Evolutionary conservation across 2,329 filamentous ascomycete genomes (phyloP), one percentile per base, ranked within the genome.

Genomic region (Chrysoporthe cubensis): DNA sequence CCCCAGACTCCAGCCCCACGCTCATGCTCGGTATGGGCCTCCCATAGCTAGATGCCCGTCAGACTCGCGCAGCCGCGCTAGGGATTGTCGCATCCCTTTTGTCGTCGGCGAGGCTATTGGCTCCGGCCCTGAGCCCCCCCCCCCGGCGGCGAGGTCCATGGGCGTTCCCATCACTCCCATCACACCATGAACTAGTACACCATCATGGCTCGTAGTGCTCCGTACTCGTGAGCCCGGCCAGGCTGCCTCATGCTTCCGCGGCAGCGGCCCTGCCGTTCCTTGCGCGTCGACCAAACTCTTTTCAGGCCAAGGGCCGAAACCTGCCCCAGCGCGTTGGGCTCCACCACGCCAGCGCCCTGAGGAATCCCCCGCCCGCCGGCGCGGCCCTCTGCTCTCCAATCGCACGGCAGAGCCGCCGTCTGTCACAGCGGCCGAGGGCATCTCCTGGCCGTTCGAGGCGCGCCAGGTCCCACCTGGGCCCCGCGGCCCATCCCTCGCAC

Each of bases 61-160:
- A 26, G 44, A 64, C 65, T 60, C 43, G 48, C 64, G 42, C 60
- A 56, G 67, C 37, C 60, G 64, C 67, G 67, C 64, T 69, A 69
- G 34, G 34, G 62, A 69, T 46, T 56, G 48, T 64, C 32, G 56
- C 57, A 64, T 56, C 48, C 67, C 67, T 56, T 26, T 26, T 64
- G 67, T 67, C 64, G 21, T n/a, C 21, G 32, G 57, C 44, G 34
- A 54, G 57, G 67, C 40, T 46, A 54, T 54, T 54, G 50, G 50
- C 13, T 34, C 50, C 32, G 50, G 50, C 32, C 32, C 9, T 32
- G 48, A n/a, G 21, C 14, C 48, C 26, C 48, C 26, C 26, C 26
- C 26, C 26, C 26, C 26, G 0, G 26, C 26, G 37, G 37, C 4
- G 37, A 40, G 50, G 48, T 32, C 21, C 26, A 54, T 54, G 26